These are phyloP conservation scores for Alloascoidea hylecoeti DNA, from an alignment of 805 yeast genomes.

Conservation along the genomic window DNA sequence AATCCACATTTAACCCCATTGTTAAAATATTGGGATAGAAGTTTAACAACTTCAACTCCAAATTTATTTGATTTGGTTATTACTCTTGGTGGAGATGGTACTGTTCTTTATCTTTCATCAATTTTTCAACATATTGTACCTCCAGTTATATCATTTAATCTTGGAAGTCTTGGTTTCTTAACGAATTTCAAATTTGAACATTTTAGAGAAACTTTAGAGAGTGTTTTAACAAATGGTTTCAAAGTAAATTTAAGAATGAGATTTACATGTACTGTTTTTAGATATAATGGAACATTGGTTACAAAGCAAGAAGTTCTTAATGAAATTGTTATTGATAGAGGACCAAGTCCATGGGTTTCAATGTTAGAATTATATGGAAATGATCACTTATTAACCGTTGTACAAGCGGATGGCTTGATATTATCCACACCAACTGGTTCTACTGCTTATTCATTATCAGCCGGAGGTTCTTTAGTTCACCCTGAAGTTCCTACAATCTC, in stretches of 20 bases:
- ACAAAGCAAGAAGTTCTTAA: conserved; percentile 71
- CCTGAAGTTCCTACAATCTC: conserved; percentile 89
- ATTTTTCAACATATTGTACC: conserved; percentile 79
- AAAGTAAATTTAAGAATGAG: conserved; percentile 76
- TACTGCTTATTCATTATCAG: conserved; percentile 88
- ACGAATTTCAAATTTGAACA: conserved; percentile 76
- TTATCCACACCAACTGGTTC: conserved; percentile 94
- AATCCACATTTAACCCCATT: conserved; percentile 27
- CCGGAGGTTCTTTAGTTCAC: conserved; percentile 91
- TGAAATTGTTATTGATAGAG: conserved; percentile 85
- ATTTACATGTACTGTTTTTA: conserved; percentile 63
- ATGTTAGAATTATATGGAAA: conserved; percentile 85
- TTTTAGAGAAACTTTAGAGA: conserved; percentile 42
- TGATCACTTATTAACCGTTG: conserved; percentile 69
- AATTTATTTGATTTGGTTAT: conserved; percentile 60
- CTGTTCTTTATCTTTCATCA: conserved; percentile 80
- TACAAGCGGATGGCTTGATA: conserved; percentile 89
- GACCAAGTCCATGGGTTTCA: conserved; percentile 87
- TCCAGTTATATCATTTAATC: conserved; percentile 76
- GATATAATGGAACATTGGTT: conserved; percentile 19
- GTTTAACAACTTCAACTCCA: conserved; percentile 27
- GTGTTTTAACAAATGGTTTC: conserved; percentile 57
- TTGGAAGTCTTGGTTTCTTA: conserved; percentile 87
- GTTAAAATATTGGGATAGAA: conserved; percentile 58
- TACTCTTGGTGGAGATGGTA: conserved; percentile 95